phyloP scores from a whole-genome alignment of 805 yeast genomes.

The Candida railenensis region DNA sequence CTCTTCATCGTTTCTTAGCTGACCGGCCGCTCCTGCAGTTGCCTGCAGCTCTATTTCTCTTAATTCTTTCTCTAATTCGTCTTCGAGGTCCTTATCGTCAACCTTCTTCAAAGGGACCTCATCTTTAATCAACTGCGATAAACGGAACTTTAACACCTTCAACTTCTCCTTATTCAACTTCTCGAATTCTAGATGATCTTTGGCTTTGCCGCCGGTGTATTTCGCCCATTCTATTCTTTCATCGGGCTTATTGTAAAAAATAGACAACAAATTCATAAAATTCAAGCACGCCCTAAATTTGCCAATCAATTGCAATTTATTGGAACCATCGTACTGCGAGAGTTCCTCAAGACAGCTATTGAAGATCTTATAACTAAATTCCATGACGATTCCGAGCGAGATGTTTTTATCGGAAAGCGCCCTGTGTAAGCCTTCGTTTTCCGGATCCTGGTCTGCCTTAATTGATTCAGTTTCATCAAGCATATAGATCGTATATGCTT shows the following conservation, averaged over 20 bases:
- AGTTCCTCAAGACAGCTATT: slow-evolving; percentile 30
- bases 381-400: slow-evolving; percentile 26
- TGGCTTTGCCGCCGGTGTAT: slow-evolving; percentile 34
- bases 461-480: slow-evolving; percentile 69
- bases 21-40: too few species aligned
- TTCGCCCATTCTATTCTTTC: slow-evolving; percentile 31
- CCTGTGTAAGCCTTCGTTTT: slow-evolving; percentile 40
- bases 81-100: slow-evolving; percentile 27
- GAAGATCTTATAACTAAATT: slow-evolving; percentile 36
- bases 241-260: slow-evolving; percentile 22
- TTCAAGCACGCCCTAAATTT: slow-evolving; percentile 37
- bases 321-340: slow-evolving; percentile 19
- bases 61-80: slow-evolving; percentile 23
- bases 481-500: slow-evolving; percentile 56
- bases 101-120: slow-evolving; percentile 24
- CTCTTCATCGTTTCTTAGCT: not conserved
- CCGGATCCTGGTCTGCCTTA: slow-evolving; percentile 38
- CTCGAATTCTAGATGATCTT: slow-evolving; percentile 21
- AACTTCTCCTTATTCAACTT: slow-evolving; percentile 29
- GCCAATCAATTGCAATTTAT: slow-evolving; percentile 26
- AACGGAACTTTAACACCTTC: slow-evolving; percentile 37
- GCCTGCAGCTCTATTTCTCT: slow-evolving; percentile 11
- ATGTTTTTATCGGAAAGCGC: slow-evolving; percentile 60
- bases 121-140: slow-evolving; percentile 37
- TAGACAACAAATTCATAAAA: slow-evolving; percentile 27